Percentiles rank a stretch among this genome's conserved stretches.
Conservation (phyloP, 768 basidiomycete genomes). For the Cubamyces sp. region DNA sequence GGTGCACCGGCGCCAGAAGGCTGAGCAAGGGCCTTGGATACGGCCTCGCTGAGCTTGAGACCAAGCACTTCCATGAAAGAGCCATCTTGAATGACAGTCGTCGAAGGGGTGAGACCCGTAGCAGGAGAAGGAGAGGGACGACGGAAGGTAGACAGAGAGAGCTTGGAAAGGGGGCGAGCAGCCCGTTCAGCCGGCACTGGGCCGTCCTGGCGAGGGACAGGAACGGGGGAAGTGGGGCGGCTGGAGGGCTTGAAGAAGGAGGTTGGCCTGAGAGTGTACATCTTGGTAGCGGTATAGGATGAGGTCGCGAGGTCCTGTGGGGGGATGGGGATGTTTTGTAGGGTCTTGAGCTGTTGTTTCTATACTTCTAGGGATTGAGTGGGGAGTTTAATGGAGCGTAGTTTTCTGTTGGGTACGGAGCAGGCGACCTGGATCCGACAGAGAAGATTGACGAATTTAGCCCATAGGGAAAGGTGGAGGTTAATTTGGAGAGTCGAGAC, state of each 20-base stretch:
- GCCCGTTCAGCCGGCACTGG: conserved; percentile 46
- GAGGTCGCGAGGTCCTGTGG: conserved; percentile 31
- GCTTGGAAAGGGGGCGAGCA: conserved; percentile 57
- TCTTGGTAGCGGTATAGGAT: conserved; percentile 27
- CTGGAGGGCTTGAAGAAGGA: conserved; percentile 67
- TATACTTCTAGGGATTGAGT: conserved; percentile 25
- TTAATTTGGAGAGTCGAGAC: conserved; percentile 19
- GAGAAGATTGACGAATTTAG: conserved; percentile 39
- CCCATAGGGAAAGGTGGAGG: conserved; percentile 37
- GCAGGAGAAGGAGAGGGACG: conserved; percentile 54
- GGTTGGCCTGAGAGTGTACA: conserved; percentile 71
- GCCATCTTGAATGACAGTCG: conserved; percentile 69
- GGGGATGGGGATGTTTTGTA: conserved; percentile 17
- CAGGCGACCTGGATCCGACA: conserved; percentile 46
- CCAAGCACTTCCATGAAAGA: conserved; percentile 79
- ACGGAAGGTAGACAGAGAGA: conserved; percentile 62
- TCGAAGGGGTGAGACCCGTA: conserved; percentile 35
- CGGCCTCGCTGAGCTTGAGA: conserved; percentile 80
- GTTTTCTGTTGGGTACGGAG: conserved; percentile 40
- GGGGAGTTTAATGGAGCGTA: conserved; percentile 15
- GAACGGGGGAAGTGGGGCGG: conserved; percentile 65
- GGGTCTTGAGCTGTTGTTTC: conserved; percentile 9
- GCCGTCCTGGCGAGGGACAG: conserved; percentile 44
- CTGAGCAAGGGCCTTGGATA: conserved; percentile 73
- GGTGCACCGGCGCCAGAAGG: conserved; percentile 56